Percentiles rank a stretch among this genome's conserved stretches.
phyloP scores from a whole-genome alignment of 495 filamentous ascomycete genomes.

The Penicillium canariense region DNA sequence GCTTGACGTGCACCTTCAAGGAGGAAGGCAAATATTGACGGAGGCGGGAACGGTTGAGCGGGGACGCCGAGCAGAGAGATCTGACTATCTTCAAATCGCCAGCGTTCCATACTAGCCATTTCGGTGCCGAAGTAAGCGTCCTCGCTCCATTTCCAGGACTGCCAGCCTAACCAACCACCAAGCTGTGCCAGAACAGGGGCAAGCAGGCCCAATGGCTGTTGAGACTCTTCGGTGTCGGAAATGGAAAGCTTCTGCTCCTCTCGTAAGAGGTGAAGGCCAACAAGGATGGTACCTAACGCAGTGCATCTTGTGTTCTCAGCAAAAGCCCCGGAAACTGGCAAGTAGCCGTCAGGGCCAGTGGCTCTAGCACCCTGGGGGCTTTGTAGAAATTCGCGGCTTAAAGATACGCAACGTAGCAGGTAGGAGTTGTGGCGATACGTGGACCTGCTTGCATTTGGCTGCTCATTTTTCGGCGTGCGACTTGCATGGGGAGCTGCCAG shows the following conservation, averaged over 20 bases:
- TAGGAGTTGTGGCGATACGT: slow-evolving; percentile 49
- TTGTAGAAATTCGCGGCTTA: slow-evolving; percentile 57
- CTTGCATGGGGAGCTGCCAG: slow-evolving; percentile 18
- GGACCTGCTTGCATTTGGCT: slow-evolving; percentile 26
- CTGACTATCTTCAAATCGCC: slow-evolving; percentile 58
- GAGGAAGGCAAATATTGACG: slow-evolving; percentile 69
- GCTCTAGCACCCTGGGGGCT: slow-evolving; percentile 51
- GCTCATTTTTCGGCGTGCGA: slow-evolving; percentile 24
- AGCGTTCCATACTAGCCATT: slow-evolving; percentile 57
- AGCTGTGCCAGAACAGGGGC: slow-evolving; percentile 75
- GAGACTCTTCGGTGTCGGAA: slow-evolving; percentile 54
- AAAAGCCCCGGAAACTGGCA: slow-evolving; percentile 58
- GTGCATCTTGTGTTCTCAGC: slow-evolving; percentile 54
- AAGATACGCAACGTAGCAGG: slow-evolving; percentile 39
- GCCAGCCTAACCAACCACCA: slow-evolving; percentile 81
- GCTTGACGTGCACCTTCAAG: slow-evolving; percentile 38
- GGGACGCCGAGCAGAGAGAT: slow-evolving; percentile 48
- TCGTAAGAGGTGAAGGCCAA: slow-evolving; percentile 77
- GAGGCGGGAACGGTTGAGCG: slow-evolving; percentile 61
- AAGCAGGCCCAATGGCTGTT: slow-evolving; percentile 52
- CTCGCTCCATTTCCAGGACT: slow-evolving; percentile 57
- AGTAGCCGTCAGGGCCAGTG: slow-evolving; percentile 53
- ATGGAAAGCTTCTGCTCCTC: slow-evolving; percentile 88
- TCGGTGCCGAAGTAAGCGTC: slow-evolving; percentile 68
- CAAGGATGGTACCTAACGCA: slow-evolving; percentile 64